Evolutionary conservation across 768 basidiomycete genomes (phyloP).

Genomic region (Tremella fuciformis): DNA sequence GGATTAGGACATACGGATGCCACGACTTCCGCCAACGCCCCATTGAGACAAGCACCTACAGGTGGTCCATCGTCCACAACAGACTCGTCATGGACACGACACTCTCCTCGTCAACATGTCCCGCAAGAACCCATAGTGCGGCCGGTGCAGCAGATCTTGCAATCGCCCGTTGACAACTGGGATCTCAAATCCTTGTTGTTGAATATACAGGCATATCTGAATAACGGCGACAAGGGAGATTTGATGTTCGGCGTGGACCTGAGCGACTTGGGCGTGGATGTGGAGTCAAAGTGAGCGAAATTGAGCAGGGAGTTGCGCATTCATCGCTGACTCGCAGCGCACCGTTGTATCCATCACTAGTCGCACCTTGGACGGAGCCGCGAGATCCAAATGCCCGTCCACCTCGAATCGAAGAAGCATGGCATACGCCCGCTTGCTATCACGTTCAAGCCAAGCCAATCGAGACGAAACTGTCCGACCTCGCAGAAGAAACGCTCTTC

Average conservation of each 20-base stretch:
- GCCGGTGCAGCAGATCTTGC: constrained; percentile 87
- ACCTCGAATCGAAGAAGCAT: constrained; percentile 75
- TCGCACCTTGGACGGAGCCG: constrained; percentile 94
- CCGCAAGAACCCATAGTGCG: constrained; percentile 31
- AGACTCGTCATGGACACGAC: constrained; percentile 28
- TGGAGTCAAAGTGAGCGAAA: constrained; percentile 74
- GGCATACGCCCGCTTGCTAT: constrained; percentile 84
- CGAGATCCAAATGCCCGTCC: constrained; percentile 54
- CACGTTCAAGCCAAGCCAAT: constrained; percentile 81
- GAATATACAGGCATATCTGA: constrained; percentile 63
- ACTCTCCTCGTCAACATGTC: constrained; percentile 10
- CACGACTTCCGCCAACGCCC: constrained; percentile 34
- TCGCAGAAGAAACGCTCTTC: constrained; percentile 94
- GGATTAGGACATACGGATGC: constrained; percentile 28
- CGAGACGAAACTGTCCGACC: constrained; percentile 56
- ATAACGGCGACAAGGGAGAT: constrained; percentile 77
- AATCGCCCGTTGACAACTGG: constrained; percentile 92
- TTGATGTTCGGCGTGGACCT: constrained; percentile 86
- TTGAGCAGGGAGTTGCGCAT: background rate
- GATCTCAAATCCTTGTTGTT: constrained; percentile 77
- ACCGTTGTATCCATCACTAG: constrained; percentile 85
- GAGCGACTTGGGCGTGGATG: constrained; percentile 85
- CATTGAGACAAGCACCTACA: constrained; percentile 19
- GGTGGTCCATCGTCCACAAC: constrained; percentile 33
- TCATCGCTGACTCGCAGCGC: constrained; percentile 41